Evolutionary conservation across 1,139 yeast species (phyloP).

Genomic region (Pichia sp.): DNA sequence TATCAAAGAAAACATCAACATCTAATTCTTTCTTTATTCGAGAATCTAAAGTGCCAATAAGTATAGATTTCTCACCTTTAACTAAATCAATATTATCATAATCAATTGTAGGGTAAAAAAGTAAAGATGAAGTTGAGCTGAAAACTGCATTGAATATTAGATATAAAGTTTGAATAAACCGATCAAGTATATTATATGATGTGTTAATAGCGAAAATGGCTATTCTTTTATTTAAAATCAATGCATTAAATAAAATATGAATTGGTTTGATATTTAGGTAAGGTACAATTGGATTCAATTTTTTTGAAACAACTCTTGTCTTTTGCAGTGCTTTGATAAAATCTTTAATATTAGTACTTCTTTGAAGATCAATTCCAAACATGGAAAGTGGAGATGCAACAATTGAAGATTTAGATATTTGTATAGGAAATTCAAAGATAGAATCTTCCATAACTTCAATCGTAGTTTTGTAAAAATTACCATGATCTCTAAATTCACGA

Average conservation of each 20-base stretch:
- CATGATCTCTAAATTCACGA: slow-evolving; percentile 15
- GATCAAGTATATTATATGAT: slow-evolving; percentile 42
- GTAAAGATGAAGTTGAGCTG: slow-evolving; percentile 37
- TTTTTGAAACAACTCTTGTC: slow-evolving; percentile 1
- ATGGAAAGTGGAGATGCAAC: slow-evolving; percentile 20
- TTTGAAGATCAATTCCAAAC: slow-evolving; percentile 27
- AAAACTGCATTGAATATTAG: slow-evolving; percentile 31
- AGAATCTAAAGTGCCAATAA: slow-evolving; percentile 53
- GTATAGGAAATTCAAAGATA: slow-evolving; percentile 25
- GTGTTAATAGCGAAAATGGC: slow-evolving; percentile 44
- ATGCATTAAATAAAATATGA: slow-evolving; percentile 38
- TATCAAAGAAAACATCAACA: slow-evolving; percentile 48
- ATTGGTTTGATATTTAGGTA: slow-evolving; percentile 20
- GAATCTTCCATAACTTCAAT: slow-evolving; percentile 13
- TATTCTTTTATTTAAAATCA: slow-evolving; percentile 43
- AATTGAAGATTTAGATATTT: slow-evolving; percentile 24
- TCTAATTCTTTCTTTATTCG: slow-evolving; percentile 37
- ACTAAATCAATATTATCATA: slow-evolving; percentile 44
- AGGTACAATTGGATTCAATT: slow-evolving; percentile 14
- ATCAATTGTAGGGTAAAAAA: slow-evolving; percentile 46
- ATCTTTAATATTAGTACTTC: slow-evolving; percentile 16
- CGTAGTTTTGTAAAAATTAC: slow-evolving; percentile 17
- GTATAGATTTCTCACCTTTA: slow-evolving; percentile 36
- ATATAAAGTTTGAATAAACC: slow-evolving; percentile 36
- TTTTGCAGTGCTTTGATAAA: slow-evolving; percentile 10